phyloP scores from a whole-genome alignment of 2,329 filamentous ascomycete genomes.

The Phaeoacremonium minimum region DNA sequence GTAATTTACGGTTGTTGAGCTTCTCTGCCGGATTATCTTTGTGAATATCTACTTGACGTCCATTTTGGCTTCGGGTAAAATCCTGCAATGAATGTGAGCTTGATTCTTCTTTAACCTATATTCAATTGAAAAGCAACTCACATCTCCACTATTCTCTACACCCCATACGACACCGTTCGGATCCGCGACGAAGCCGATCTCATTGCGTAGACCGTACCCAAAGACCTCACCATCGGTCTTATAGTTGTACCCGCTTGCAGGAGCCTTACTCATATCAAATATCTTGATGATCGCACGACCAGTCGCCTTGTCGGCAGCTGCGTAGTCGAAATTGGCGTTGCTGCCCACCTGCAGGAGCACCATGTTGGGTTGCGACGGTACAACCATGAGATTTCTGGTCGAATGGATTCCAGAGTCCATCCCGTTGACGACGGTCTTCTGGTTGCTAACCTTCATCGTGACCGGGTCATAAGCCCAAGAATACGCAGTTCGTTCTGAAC shows the following conservation, averaged over 20 bases:
- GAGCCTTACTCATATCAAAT: conserved; percentile 31
- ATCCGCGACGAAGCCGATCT: conserved; percentile 55
- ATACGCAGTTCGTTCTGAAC: conserved; percentile 35
- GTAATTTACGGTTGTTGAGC: conserved; percentile 53
- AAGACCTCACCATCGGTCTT: conserved; percentile 32
- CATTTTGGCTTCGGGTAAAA: conserved; percentile 39
- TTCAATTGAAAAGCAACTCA: conserved; percentile 8
- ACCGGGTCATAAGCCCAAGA: conserved; percentile 53
- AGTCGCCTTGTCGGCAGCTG: conserved; percentile 22
- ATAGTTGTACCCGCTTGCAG: conserved; percentile 29
- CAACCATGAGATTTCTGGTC: conserved; percentile 29
- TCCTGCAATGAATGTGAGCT: too few species aligned
- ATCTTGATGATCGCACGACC: conserved; percentile 36
- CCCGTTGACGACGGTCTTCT: conserved; percentile 30
- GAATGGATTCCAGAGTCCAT: conserved; percentile 35
- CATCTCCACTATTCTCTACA: conserved; percentile 46
- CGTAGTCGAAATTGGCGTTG: conserved; percentile 32
- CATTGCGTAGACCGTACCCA: conserved; percentile 51
- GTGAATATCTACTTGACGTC: conserved; percentile 43
- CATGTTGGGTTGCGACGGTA: conserved; percentile 27
- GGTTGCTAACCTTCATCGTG: conserved; percentile 37
- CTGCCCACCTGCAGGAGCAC: conserved; percentile 32
- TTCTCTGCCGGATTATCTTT: conserved; percentile 62
- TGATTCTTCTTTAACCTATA: too few species aligned
- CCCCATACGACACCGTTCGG: conserved; percentile 42